A percentile compares a stretch with the other conserved stretches of the same genome.
These are phyloP conservation scores for Lignosus rhinocerotis DNA, from an alignment of 1,284 basidiomycete genomes.

Conservation along the genomic window DNA sequence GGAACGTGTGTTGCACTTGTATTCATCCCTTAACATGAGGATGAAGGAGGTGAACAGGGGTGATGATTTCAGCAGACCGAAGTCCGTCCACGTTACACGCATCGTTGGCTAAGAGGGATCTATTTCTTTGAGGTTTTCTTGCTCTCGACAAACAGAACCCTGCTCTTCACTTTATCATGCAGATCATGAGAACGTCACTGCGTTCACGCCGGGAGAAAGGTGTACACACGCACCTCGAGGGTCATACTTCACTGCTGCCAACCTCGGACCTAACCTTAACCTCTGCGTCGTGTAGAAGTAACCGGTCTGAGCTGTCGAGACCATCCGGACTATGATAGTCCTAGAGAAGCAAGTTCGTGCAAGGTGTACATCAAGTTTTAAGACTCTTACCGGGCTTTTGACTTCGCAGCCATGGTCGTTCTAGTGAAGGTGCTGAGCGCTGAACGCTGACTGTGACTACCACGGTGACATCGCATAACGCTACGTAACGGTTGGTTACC, in stretches of 20 bases:
- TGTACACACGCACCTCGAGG: constrained; percentile 62
- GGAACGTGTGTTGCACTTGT: no score
- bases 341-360: constrained; percentile 40
- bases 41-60: no score
- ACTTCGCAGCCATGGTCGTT: background rate
- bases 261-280: constrained; percentile 66
- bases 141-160: constrained; percentile 80
- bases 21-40: no score
- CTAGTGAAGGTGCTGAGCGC: background rate
- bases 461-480: no score
- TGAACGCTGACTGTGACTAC: no score
- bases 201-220: background rate
- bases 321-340: constrained; percentile 81
- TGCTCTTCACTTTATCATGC: constrained; percentile 54
- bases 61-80: background rate
- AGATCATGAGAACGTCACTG: background rate
- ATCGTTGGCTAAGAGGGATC: background rate
- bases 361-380: background rate
- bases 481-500: no score
- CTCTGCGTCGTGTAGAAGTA: constrained; percentile 87
- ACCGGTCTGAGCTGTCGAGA: constrained; percentile 88
- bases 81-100: background rate
- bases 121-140: constrained; percentile 63
- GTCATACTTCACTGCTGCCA: constrained; percentile 89
- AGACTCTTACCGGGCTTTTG: background rate